Base-by-base conservation (phyloP, 2,329 filamentous ascomycete species). In the Talaromyces pinophilus region DNA sequence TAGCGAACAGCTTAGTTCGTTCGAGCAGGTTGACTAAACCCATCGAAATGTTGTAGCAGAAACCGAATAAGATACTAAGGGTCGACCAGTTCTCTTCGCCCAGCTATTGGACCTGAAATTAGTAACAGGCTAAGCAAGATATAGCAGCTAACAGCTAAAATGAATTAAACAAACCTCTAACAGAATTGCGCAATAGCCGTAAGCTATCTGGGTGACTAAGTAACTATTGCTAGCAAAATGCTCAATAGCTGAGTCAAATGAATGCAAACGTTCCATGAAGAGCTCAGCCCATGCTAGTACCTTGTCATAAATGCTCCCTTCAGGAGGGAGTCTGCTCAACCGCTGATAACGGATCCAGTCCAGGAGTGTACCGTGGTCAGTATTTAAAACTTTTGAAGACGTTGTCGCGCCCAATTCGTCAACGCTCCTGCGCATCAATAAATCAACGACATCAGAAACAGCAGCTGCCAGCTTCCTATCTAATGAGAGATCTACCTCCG, bases 11-110 rank as follows among this genome's bases (percentile, higher is more conserved):
- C 65, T 82, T 78, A 11, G 82, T 79, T n/a, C 82, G 80, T 62
- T 85, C 72, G 6, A 85, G 77, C 0, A 82, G 76, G 60, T 78
- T 64, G 71, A 79, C 64, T 78, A 80, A 3, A 73, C 78, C 62
- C 79, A 75, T 57, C 72, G 82, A 73, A 75, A 79, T 72, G 68
- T 81, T 81, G 73, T 85, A 84, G 68, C 86, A 83, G 63, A 85
- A 80, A 2, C 80, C 81, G 67, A 86, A 86, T 1, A 80, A 80
- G 54, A 77, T 79, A 70, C 86, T 82, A 19, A 86, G 75, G 2
- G 83, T 82, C 1, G 73, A 70, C 11, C 79, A 78, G 65, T 84
- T 82, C 60, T 81, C 77, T 59, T 81, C 78, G 10, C 83, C 83
- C 35, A 85, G 78, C 81, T 84, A 64, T 63, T 44, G 0, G 1